phyloP scores from a whole-genome alignment of 208 protist species.

The Acanthamoeba castellanii region DNA sequence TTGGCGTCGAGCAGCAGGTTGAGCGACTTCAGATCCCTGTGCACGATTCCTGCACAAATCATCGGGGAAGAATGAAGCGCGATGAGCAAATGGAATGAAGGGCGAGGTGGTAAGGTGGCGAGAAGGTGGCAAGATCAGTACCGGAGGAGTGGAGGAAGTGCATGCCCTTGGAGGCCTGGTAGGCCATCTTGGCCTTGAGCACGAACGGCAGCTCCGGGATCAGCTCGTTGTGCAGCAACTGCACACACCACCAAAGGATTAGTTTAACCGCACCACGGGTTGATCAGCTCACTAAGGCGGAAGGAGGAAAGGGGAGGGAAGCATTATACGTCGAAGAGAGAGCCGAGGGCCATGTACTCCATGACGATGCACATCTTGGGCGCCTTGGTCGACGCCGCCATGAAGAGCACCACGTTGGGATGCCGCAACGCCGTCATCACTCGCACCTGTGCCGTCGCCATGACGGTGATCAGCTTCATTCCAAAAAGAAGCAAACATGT shows the following conservation, averaged over 20 bases:
- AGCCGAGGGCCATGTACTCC: slow-evolving; percentile 55
- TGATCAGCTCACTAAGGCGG: neutral
- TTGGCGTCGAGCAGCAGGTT: slow-evolving; percentile 72
- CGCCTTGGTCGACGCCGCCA: slow-evolving; percentile 76
- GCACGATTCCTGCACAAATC: slow-evolving; percentile 20
- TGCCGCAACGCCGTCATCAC: slow-evolving; percentile 80
- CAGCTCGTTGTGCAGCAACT: slow-evolving; percentile 60
- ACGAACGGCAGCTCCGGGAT: slow-evolving; percentile 40
- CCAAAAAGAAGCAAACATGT: no score
- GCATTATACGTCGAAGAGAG: slow-evolving; percentile 8
- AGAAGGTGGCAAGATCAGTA: neutral
- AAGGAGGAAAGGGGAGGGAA: no score
- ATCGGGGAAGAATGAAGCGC: no score
- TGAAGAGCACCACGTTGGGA: slow-evolving; percentile 84
- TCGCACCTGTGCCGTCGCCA: slow-evolving; percentile 51
- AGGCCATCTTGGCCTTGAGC: slow-evolving; percentile 77
- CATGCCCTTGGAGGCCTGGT: slow-evolving; percentile 81
- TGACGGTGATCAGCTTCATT: no score
- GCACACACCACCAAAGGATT: neutral
- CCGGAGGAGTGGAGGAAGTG: slow-evolving; percentile 75
- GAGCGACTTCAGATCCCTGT: slow-evolving; percentile 75
- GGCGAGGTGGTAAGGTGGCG: no score
- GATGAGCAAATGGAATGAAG: no score
- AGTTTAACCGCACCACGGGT: neutral
- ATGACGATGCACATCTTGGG: slow-evolving; percentile 66